phyloP scores from a whole-genome alignment of 2,329 filamentous ascomycete genomes.

The Aureobasidium sp. region DNA sequence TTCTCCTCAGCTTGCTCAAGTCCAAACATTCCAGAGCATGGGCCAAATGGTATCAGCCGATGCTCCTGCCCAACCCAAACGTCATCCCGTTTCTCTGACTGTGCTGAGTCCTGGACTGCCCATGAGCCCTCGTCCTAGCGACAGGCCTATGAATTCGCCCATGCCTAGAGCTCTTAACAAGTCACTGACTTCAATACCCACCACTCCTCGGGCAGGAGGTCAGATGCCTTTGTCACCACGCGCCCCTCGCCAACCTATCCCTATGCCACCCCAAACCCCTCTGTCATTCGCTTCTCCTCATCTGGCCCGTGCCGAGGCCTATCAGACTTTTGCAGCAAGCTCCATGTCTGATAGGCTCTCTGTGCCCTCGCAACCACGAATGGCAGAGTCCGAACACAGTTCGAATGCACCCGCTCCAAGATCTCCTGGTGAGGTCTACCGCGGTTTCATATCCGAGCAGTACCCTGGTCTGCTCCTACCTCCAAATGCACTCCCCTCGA shows the following conservation, averaged over 20 bases:
- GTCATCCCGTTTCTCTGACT: constrained; percentile 6
- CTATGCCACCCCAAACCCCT: constrained; percentile 63
- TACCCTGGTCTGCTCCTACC: constrained; percentile 79
- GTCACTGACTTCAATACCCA: constrained; percentile 56
- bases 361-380: constrained; percentile 12
- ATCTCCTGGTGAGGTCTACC: constrained; percentile 53
- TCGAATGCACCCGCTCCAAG: constrained; percentile 1
- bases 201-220: constrained; percentile 54
- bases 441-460: constrained; percentile 74
- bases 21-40: constrained; percentile 19
- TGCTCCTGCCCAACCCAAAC: constrained; percentile 7
- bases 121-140: constrained; percentile 53
- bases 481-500: constrained; percentile 79
- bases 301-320: constrained; percentile 33
- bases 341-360: constrained; percentile 22
- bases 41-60: constrained; percentile 13
- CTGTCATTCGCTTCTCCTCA: constrained; percentile 53
- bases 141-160: constrained; percentile 54
- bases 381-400: constrained; percentile 3
- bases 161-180: constrained; percentile 51
- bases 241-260: constrained; percentile 65
- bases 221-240: constrained; percentile 60
- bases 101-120: constrained; percentile 57
- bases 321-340: constrained; percentile 24
- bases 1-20: constrained; percentile 17